Base-by-base conservation (phyloP, 768 basidiomycete species). In the Termitomyces sp. region DNA sequence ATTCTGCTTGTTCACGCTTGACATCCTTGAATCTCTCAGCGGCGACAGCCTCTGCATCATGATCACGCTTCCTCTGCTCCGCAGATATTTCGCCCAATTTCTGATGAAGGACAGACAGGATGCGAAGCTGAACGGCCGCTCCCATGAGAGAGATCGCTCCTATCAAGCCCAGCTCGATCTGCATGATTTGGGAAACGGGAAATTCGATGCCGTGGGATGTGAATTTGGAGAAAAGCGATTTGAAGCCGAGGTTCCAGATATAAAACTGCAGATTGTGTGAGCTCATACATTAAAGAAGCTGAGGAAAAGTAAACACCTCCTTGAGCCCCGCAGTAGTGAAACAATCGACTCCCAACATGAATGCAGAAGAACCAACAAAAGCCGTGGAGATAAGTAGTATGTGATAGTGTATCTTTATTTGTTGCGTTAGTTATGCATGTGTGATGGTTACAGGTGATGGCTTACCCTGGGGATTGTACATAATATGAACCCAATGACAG, bases 291-390 rank as follows among this genome's bases (percentile, higher is more conserved):
- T 10, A 46, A 5, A 43, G 5, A 52, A 36, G 56, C 7, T 5
- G 3, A 10, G 54, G 64, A 59, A 32, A 57, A 54, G 20, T 52
- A 75, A 75, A 66, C 66, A 91, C 94, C 86, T 97, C 95, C 78
- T 98, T 98, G 57, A 98, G 81, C 25, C 91, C 92, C 6, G 91
- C 92, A 17, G 92, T 90, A 2, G 94, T 91, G 73, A 86, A 97
- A 72, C 96, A 97, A 74, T 98, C 96, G 43, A 97, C 86, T 20
- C 96, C 96, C 14, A 98, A 80, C 60, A 95, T 93, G 72, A 97
- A 89, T 0, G 94, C 89, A 20, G 89, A 89, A 31, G 95, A 88
- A 7, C 96, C 96, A 65, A 97, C 93, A 67, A 92, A 83, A 49
- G 94, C 90, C 45, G 95, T 96, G 61, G 92, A 88, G 56, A 91